Conservation (phyloP, 169 alveolate species). For the Plasmodium cynomolgi region DNA sequence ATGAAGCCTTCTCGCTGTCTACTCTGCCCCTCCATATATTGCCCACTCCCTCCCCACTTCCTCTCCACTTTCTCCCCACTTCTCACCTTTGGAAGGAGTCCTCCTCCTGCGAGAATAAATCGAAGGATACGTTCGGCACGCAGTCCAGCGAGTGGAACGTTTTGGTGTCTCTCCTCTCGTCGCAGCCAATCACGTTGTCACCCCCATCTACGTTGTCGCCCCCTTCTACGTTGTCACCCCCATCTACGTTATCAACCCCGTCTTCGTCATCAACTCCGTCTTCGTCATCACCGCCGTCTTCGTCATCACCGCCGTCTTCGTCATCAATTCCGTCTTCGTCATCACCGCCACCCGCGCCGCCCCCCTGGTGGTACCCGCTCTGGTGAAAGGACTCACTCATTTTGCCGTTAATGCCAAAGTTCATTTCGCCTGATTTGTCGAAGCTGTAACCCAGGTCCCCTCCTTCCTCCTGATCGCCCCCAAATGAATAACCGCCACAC, state of each 20-base stretch:
- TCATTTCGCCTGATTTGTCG: constrained; percentile 23
- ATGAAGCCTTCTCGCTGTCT: background rate
- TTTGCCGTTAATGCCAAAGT: constrained; percentile 29
- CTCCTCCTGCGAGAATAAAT: constrained; percentile 16
- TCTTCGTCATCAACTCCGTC: background rate
- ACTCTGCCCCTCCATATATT: background rate
- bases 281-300: background rate
- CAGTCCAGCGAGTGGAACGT: constrained; percentile 48
- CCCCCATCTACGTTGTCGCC: background rate
- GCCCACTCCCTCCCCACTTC: background rate
- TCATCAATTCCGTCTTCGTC: background rate
- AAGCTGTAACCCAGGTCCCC: background rate
- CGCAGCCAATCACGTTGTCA: background rate
- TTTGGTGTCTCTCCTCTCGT: background rate
- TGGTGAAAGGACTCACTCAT: constrained; percentile 18
- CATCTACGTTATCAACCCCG: background rate
- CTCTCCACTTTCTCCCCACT: background rate
- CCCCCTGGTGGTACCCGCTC: constrained; percentile 1
- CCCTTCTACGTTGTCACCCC: background rate
- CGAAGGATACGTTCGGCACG: constrained; percentile 58
- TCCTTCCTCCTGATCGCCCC: constrained; percentile 15
- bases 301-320: background rate
- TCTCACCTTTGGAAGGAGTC: constrained; percentile 16
- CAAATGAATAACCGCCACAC: constrained; percentile 3
- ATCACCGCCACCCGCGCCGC: background rate